A percentile compares a stretch with the other conserved stretches of the same genome.
phyloP scores from a whole-genome alignment of 805 yeast species.

The Alloascoidea africana region DNA sequence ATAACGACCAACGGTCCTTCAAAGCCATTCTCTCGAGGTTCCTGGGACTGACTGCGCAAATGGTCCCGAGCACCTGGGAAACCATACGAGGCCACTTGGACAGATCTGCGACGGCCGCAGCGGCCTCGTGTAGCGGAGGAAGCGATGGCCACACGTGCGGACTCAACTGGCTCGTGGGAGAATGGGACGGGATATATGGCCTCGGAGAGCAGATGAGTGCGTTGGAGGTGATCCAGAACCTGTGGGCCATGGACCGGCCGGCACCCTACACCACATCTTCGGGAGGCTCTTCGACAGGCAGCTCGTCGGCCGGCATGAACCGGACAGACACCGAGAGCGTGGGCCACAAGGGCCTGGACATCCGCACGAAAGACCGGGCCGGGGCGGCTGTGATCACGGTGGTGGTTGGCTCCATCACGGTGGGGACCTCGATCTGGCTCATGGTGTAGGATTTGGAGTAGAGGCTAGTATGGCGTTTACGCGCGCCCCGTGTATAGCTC shows the following conservation, averaged over 20 bases:
- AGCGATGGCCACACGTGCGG: constrained; percentile 84
- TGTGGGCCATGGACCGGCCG: constrained; percentile 14
- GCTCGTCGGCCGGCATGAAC: too few species aligned
- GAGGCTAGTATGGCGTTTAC: too few species aligned
- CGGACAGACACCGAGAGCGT: too few species aligned
- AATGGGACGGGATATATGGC: constrained; percentile 65
- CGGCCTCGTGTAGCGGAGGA: constrained; percentile 78
- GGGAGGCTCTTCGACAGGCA: too few species aligned
- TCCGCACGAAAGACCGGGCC: constrained; percentile 35
- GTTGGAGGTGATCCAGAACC: constrained; percentile 40
- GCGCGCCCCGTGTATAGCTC: too few species aligned
- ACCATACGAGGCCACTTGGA: constrained; percentile 20
- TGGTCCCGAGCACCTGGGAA: constrained; percentile 39
- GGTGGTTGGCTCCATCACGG: constrained; percentile 30
- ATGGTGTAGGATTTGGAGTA: constrained; percentile 19
- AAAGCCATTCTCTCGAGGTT: constrained; percentile 71
- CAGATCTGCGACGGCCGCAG: constrained; percentile 56
- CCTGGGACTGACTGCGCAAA: constrained; percentile 55
- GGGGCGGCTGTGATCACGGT: constrained; percentile 61
- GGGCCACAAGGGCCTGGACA: constrained; percentile 23
- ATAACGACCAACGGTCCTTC: constrained; percentile 85
- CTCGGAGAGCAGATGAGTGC: constrained; percentile 89
- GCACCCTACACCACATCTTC: constrained; percentile 37
- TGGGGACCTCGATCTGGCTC: constrained; percentile 31
- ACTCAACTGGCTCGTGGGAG: constrained; percentile 45